Evolutionary conservation across 2,329 filamentous ascomycete genomes (phyloP).

Genomic region (Colletotrichum nymphaeae): DNA sequence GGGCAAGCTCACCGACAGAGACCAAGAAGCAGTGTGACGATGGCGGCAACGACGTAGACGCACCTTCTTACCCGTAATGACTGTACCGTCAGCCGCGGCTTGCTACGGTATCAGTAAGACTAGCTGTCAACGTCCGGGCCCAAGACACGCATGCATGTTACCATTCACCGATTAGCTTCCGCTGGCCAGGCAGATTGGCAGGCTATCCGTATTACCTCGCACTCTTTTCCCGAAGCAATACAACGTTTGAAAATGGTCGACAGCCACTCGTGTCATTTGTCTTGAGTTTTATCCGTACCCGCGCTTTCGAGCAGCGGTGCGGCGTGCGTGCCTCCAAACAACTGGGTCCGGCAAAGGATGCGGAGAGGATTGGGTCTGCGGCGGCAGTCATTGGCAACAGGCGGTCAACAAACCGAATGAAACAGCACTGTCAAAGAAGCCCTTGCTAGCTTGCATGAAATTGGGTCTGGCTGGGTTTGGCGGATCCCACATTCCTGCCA

Average conservation of each 20-base stretch:
- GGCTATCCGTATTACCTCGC: not conserved
- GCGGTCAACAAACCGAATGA: slow-evolving; percentile 27
- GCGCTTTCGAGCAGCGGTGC: not conserved
- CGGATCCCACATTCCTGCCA: slow-evolving; percentile 11
- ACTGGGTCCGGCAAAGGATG: not conserved
- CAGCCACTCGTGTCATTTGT: not conserved
- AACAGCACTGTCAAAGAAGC: slow-evolving; percentile 10
- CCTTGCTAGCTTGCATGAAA: slow-evolving; percentile 19
- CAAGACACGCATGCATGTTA: not conserved
- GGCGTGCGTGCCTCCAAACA: not conserved
- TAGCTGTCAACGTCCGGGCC: not conserved
- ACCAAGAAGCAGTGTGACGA: slow-evolving; percentile 13
- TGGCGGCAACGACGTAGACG: not conserved
- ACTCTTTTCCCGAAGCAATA: not conserved
- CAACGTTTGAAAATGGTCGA: not conserved
- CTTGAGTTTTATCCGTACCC: not conserved
- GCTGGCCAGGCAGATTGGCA: not conserved
- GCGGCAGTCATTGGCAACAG: slow-evolving; percentile 16
- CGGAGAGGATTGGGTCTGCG: slow-evolving; percentile 6
- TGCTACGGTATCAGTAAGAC: not conserved
- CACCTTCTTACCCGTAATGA: not conserved
- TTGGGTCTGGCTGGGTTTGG: slow-evolving; percentile 3
- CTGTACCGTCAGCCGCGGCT: not conserved
- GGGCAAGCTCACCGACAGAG: not conserved
- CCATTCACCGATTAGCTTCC: not conserved